These are phyloP conservation scores for Penicillium sp. DNA, from an alignment of 2,329 filamentous ascomycete genomes.

Conservation along the genomic window DNA sequence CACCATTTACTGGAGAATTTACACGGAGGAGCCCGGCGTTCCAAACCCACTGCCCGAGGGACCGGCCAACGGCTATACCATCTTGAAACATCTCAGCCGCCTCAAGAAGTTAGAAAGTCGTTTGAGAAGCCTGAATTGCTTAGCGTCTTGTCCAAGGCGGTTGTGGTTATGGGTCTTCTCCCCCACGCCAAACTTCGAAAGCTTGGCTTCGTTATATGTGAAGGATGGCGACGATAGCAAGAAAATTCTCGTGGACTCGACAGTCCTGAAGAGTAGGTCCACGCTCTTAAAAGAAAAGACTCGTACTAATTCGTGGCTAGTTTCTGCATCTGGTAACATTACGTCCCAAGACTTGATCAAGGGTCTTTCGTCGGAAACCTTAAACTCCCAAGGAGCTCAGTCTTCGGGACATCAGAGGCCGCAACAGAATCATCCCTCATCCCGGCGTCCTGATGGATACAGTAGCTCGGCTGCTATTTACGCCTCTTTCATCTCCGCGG, in stretches of 20 bases:
- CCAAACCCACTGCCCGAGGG: slow-evolving; percentile 27
- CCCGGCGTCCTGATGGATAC: slow-evolving; percentile 27
- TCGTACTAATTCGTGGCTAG: slow-evolving; percentile 16
- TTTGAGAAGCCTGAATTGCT: slow-evolving; percentile 33
- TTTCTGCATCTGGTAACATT: slow-evolving; percentile 34
- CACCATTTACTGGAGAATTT: slow-evolving; percentile 41
- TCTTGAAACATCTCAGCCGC: slow-evolving; percentile 36
- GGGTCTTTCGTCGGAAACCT: slow-evolving; percentile 31
- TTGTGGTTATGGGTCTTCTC: slow-evolving; percentile 41
- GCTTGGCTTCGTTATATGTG: slow-evolving; percentile 26
- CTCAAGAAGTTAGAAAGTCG: slow-evolving; percentile 37
- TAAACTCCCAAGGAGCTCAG: slow-evolving; percentile 13
- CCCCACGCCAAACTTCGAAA: slow-evolving; percentile 35
- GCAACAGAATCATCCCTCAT: slow-evolving; percentile 12
- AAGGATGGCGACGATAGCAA: slow-evolving; percentile 24
- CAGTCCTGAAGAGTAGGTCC: slow-evolving; percentile 31
- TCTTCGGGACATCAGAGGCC: slow-evolving; percentile 22
- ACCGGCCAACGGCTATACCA: slow-evolving; percentile 34
- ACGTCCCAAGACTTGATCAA: slow-evolving; percentile 34
- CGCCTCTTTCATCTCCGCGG: slow-evolving; percentile 37
- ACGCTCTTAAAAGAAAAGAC: background rate
- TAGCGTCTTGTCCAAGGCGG: slow-evolving; percentile 37
- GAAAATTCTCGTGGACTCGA: slow-evolving; percentile 29
- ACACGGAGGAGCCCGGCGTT: slow-evolving; percentile 34
- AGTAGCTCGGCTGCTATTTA: slow-evolving; percentile 35